Evolutionary conservation across 306 rosid species (phyloP).

Genomic region (Corylus avellana): DNA sequence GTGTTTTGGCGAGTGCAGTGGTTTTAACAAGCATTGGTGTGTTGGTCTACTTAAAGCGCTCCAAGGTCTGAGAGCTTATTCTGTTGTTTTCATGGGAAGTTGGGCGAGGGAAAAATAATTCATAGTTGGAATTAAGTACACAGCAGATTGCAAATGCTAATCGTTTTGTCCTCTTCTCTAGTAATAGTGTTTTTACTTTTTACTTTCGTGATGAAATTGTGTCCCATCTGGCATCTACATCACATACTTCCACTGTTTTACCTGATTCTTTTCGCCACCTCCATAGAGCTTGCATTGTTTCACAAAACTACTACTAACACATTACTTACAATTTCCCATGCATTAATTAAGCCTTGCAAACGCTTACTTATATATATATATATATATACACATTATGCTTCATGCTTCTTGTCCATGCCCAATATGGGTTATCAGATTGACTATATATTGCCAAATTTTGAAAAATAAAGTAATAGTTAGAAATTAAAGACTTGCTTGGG

Average conservation of each 20-base stretch:
- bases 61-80: slow-evolving; percentile 36
- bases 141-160: not conserved
- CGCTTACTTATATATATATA: no score
- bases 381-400: no score
- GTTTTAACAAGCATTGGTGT: slow-evolving; percentile 57
- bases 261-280: not conserved
- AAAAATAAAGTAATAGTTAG: no score
- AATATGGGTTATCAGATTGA: no score
- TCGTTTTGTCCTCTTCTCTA: not conserved
- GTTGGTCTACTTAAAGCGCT: slow-evolving; percentile 69
- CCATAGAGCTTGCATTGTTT: no score
- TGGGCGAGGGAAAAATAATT: not conserved
- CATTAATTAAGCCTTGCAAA: no score
- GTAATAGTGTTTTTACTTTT: not conserved
- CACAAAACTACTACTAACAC: no score
- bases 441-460: no score
- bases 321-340: no score
- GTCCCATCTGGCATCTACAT: not conserved
- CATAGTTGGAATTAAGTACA: not conserved
- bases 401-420: no score
- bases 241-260: not conserved
- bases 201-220: not conserved
- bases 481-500: no score
- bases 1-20: slow-evolving; percentile 62
- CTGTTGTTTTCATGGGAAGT: not conserved